These are phyloP conservation scores for Candida tallmaniae DNA, from an alignment of 805 yeast species.

Conservation along the genomic window DNA sequence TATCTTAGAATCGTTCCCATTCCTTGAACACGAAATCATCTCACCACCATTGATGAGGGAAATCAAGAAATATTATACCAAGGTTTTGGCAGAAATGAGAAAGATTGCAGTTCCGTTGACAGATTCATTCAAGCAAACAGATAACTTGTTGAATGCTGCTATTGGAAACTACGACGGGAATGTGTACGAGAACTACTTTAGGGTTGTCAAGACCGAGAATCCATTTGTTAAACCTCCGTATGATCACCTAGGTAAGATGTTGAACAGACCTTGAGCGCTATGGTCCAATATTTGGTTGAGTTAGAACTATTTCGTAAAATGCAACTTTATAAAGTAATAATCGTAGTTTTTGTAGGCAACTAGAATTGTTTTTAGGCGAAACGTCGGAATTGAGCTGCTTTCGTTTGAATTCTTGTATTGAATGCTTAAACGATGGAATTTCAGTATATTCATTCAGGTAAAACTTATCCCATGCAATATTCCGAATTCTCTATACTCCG, in stretches of 20 bases:
- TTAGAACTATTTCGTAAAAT: too few relatives aligned
- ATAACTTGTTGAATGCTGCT: slow-evolving; percentile 75
- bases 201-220: slow-evolving; percentile 43
- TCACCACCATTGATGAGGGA: slow-evolving; percentile 3
- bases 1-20: slow-evolving; percentile 64
- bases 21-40: slow-evolving; percentile 45
- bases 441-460: too few relatives aligned
- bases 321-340: too few relatives aligned
- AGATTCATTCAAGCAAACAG: slow-evolving; percentile 80
- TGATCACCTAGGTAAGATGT: slow-evolving; percentile 34
- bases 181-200: slow-evolving; percentile 74
- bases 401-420: too few relatives aligned
- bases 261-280: too few relatives aligned
- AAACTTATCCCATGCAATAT: too few relatives aligned
- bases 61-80: background rate
- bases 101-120: slow-evolving; percentile 72
- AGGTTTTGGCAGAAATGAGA: slow-evolving; percentile 35
- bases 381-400: too few relatives aligned
- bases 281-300: too few relatives aligned
- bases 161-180: slow-evolving; percentile 81
- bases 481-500: too few relatives aligned
- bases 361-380: too few relatives aligned
- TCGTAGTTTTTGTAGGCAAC: too few relatives aligned
- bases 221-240: slow-evolving; percentile 62
- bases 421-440: too few relatives aligned